Evolutionary conservation across 1,139 yeast species (phyloP).

Genomic region (Scheffersomyces parashehatae): DNA sequence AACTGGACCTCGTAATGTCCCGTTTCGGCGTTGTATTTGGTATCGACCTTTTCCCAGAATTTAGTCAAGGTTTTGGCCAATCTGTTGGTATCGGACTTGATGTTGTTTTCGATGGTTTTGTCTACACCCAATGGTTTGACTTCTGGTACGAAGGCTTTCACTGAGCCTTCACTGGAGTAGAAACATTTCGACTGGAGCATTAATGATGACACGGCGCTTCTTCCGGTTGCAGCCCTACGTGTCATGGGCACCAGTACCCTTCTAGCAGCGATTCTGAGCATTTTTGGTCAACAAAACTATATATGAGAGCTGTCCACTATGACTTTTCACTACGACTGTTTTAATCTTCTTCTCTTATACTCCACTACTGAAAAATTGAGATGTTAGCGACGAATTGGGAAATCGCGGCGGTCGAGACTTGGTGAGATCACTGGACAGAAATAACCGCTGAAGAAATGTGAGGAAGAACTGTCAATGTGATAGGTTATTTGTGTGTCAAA

Average conservation of each 20-base stretch:
- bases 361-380: too few species aligned
- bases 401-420: too few species aligned
- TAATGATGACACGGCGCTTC: neutral
- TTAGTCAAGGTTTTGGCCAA: slow-evolving; percentile 68
- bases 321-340: too few species aligned
- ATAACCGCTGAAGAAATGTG: too few species aligned
- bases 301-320: too few species aligned
- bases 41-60: slow-evolving; percentile 83
- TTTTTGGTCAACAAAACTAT: neutral
- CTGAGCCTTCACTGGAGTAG: slow-evolving; percentile 3
- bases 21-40: slow-evolving; percentile 31
- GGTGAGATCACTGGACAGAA: too few species aligned
- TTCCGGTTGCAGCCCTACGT: neutral
- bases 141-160: slow-evolving; percentile 12
- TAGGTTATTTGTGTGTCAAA: too few species aligned
- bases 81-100: slow-evolving; percentile 65
- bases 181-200: neutral
- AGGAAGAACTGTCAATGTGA: too few species aligned
- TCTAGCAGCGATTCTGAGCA: neutral
- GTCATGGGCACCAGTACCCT: neutral
- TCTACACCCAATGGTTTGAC: slow-evolving; percentile 34
- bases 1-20: slow-evolving; percentile 55
- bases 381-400: too few species aligned
- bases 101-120: slow-evolving; percentile 51
- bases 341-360: too few species aligned